phyloP scores from a whole-genome alignment of 495 filamentous ascomycete species.

The Schizothecium vesticola region DNA sequence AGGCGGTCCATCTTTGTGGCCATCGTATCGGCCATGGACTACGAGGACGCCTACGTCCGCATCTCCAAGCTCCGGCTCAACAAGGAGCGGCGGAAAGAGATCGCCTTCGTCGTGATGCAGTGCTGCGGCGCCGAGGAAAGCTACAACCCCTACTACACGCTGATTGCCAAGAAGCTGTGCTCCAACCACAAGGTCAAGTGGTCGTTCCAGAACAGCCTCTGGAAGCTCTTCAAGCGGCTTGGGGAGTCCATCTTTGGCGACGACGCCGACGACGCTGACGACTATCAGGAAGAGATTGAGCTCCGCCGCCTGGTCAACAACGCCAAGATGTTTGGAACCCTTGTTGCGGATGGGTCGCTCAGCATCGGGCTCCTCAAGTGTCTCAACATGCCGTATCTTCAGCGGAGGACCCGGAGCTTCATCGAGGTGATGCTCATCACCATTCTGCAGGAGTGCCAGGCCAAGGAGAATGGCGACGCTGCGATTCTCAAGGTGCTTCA shows the following conservation, averaged over 20 bases:
- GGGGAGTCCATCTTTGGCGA: conserved; percentile 65
- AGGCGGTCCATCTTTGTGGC: conserved; percentile 88
- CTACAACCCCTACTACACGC: conserved; percentile 91
- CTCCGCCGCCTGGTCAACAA: conserved; percentile 75
- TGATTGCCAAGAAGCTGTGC: conserved; percentile 73
- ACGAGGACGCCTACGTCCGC: conserved; percentile 71
- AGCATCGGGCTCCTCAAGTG: conserved; percentile 62
- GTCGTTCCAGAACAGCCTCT: conserved; percentile 79
- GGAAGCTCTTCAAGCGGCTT: conserved; percentile 81
- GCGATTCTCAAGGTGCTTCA: conserved; percentile 63
- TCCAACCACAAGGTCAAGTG: conserved; percentile 64
- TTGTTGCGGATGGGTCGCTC: conserved; percentile 64
- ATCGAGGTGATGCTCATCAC: conserved; percentile 75
- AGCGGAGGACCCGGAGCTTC: conserved; percentile 69
- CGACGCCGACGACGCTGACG: conserved; percentile 47
- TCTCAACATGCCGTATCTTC: conserved; percentile 72
- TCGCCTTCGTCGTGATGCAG: conserved; percentile 81
- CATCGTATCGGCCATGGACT: conserved; percentile 83
- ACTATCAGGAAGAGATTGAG: conserved; percentile 41
- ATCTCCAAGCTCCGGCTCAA: conserved; percentile 80
- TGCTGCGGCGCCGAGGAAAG: conserved; percentile 75
- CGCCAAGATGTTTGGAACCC: conserved; percentile 74
- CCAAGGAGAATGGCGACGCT: conserved; percentile 25
- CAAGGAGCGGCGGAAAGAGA: conserved; percentile 76
- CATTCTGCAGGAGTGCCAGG: conserved; percentile 54